Conservation (phyloP, 192 early-diverging fungal species). For the Diversispora epigaea region DNA sequence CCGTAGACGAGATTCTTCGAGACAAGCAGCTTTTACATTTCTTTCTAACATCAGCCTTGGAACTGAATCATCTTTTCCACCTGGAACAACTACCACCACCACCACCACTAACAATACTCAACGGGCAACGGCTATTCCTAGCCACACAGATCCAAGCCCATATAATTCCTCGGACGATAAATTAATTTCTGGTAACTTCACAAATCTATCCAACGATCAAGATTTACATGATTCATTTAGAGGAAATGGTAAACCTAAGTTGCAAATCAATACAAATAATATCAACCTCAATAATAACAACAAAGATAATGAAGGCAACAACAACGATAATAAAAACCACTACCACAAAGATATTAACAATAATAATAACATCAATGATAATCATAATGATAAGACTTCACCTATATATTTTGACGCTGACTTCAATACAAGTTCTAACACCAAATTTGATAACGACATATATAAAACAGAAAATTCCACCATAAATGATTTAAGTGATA, state of each 20-base stretch:
- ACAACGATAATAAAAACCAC: too few species aligned
- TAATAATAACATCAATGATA: not conserved
- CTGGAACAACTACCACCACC: not conserved
- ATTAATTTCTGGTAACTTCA: constrained; percentile 1
- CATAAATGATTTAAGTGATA: too few species aligned
- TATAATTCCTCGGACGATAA: not conserved
- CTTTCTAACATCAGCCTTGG: constrained; percentile 34
- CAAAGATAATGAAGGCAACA: too few species aligned
- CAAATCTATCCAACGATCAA: not conserved
- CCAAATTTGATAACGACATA: too few species aligned
- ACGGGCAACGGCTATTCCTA: constrained; percentile 22
- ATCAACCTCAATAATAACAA: not conserved
- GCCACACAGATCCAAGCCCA: constrained; percentile 17
- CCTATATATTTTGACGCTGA: too few species aligned
- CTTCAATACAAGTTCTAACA: too few species aligned
- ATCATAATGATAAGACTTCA: too few species aligned
- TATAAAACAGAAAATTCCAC: too few species aligned
- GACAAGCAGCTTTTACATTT: constrained; percentile 32
- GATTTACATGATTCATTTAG: not conserved
- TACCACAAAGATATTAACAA: not conserved
- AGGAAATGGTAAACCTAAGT: constrained; percentile 1
- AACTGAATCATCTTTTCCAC: constrained; percentile 25
- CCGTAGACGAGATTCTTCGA: constrained; percentile 32
- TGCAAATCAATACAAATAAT: constrained; percentile 10
- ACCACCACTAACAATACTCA: not conserved